A percentile compares a stretch with the other conserved stretches of the same genome.
phyloP scores from a whole-genome alignment of 257 asterid genomes.

The Solanum microdontum region DNA sequence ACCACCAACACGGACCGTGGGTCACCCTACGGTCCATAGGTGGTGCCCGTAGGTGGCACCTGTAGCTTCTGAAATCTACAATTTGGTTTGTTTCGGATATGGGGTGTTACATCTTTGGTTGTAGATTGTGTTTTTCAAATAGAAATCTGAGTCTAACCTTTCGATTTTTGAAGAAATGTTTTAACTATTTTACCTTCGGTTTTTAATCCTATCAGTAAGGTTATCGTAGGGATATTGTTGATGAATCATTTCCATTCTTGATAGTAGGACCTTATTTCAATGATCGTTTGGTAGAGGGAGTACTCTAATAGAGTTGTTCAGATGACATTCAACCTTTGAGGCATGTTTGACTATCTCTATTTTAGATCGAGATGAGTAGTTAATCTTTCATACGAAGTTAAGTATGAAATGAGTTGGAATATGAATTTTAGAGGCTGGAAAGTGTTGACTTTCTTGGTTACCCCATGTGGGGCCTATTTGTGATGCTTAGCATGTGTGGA shows the following conservation, averaged over 20 bases:
- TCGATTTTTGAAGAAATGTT: neutral
- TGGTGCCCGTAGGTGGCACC: too few species aligned
- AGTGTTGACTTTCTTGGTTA: neutral
- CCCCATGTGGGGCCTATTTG: neutral
- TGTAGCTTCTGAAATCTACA: too few species aligned
- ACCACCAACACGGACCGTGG: too few species aligned
- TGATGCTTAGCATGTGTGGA: neutral
- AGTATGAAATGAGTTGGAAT: neutral
- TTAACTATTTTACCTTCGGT: neutral
- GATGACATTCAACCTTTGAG: neutral
- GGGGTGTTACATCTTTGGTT: neutral
- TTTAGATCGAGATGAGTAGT: neutral
- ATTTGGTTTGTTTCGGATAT: too few species aligned
- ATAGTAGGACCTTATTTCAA: neutral
- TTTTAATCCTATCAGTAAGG: neutral
- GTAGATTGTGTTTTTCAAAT: neutral
- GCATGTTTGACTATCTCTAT: neutral
- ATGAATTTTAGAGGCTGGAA: neutral
- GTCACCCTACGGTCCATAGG: too few species aligned
- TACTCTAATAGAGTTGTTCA: neutral
- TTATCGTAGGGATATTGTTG: neutral
- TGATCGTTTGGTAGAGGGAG: neutral
- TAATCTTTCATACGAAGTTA: neutral
- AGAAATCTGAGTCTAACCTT: too few species aligned
- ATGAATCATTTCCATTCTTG: neutral